A percentile compares a stretch with the other conserved stretches of the same genome.
These are phyloP conservation scores for Groenewaldozyma sp. DNA, from an alignment of 1,139 yeast species.

Conservation along the genomic window DNA sequence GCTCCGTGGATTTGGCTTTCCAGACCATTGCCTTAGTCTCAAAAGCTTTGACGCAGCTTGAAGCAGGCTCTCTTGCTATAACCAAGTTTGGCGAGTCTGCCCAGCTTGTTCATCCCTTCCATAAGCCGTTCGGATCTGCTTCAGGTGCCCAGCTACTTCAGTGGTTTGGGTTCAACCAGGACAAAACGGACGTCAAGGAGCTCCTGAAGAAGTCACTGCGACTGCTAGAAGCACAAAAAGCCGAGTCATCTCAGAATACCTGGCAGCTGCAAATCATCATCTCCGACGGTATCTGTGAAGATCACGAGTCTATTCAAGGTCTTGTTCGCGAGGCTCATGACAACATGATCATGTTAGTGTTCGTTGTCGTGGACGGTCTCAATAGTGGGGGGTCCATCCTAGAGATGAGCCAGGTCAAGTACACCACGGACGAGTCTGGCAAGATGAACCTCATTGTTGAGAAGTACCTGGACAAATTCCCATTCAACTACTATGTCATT, in stretches of 20 bases:
- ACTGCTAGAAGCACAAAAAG: slow-evolving; percentile 61
- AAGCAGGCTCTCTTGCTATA: slow-evolving; percentile 86
- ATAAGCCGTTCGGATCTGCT: slow-evolving; percentile 71
- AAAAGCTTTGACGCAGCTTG: slow-evolving; percentile 86
- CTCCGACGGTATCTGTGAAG: slow-evolving; percentile 96
- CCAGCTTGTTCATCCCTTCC: slow-evolving; percentile 82
- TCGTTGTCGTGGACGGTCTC: slow-evolving; percentile 87
- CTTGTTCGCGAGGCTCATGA: slow-evolving; percentile 89
- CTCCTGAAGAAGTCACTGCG: slow-evolving; percentile 64
- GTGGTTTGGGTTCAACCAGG: slow-evolving; percentile 87
- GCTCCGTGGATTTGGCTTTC: slow-evolving; percentile 83
- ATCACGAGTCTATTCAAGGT: slow-evolving; percentile 72
- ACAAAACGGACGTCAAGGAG: slow-evolving; percentile 71
- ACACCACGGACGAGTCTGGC: slow-evolving; percentile 62
- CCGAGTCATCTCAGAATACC: slow-evolving; percentile 40
- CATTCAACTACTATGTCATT: slow-evolving; percentile 93
- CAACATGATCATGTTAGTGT: slow-evolving; percentile 87
- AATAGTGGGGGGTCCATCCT: slow-evolving; percentile 76
- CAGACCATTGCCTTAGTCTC: slow-evolving; percentile 91
- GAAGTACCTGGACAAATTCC: slow-evolving; percentile 85
- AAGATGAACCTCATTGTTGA: slow-evolving; percentile 65
- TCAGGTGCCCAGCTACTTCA: slow-evolving; percentile 79
- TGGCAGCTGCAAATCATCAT: slow-evolving; percentile 93
- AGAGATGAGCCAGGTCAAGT: slow-evolving; percentile 91
- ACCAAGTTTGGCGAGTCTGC: slow-evolving; percentile 86